These are phyloP conservation scores for Candida ortonii DNA, from an alignment of 805 yeast species.

Conservation along the genomic window DNA sequence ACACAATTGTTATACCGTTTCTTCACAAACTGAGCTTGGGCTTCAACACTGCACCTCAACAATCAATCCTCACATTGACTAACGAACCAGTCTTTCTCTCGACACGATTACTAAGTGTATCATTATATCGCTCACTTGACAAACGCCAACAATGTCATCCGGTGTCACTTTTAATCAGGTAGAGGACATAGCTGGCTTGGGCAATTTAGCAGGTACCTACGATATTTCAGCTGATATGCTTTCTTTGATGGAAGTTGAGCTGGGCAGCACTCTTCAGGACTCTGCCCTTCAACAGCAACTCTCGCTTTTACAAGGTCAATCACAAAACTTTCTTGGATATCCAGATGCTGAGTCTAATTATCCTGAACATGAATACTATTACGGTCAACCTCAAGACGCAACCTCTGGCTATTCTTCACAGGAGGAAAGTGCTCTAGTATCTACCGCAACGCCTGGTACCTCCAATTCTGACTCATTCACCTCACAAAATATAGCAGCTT, in stretches of 20 bases:
- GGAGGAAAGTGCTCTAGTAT: constrained; percentile 10
- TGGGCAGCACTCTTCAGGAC: not conserved
- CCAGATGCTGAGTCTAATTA: too few species aligned
- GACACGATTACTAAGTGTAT: constrained; percentile 5
- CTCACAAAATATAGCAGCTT: constrained; percentile 3
- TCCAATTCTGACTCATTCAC: constrained; percentile 8
- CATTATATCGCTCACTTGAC: not conserved
- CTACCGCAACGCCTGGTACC: constrained; percentile 6
- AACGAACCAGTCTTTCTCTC: too few species aligned
- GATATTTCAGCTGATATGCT: constrained; percentile 12
- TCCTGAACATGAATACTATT: constrained; percentile 11
- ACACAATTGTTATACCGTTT: too few species aligned
- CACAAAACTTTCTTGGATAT: constrained; percentile 3
- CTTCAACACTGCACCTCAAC: too few species aligned
- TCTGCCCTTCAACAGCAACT: constrained; percentile 1
- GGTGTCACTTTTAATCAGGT: constrained; percentile 15
- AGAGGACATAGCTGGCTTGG: constrained; percentile 12
- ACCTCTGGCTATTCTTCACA: constrained; percentile 17
- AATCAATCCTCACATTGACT: too few species aligned
- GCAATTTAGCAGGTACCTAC: constrained; percentile 1
- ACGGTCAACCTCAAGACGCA: constrained; percentile 8
- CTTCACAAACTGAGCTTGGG: too few species aligned
- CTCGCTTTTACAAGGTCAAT: constrained; percentile 2
- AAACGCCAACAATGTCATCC: constrained; percentile 8
- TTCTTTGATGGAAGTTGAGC: constrained; percentile 15